Evolutionary conservation across 225 moss, liverwort and hornwort genomes (phyloP).

Genomic region (Climacium dendroides): DNA sequence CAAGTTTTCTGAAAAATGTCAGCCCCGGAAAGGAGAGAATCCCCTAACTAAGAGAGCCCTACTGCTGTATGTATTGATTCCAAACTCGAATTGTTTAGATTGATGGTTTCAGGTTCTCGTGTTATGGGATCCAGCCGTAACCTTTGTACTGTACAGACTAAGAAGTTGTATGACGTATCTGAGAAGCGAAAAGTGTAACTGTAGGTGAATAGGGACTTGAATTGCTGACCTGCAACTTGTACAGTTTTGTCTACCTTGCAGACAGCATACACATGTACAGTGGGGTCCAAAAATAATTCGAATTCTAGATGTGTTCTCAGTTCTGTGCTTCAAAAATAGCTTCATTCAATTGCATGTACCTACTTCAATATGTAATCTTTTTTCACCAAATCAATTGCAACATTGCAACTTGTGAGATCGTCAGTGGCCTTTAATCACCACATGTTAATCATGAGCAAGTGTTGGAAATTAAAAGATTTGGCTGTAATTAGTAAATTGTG

Average conservation of each 20-base stretch:
- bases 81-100: not conserved
- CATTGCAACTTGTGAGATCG: too few species aligned
- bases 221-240: constrained; percentile 1
- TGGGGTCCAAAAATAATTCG: too few species aligned
- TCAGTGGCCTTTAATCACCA: too few species aligned
- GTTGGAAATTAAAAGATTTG: too few species aligned
- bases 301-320: too few species aligned
- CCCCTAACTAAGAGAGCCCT: not conserved
- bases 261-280: not conserved
- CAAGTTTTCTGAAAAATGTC: constrained; percentile 32
- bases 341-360: too few species aligned
- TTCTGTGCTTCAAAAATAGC: too few species aligned
- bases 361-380: too few species aligned
- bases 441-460: too few species aligned
- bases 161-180: not conserved
- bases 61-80: not conserved
- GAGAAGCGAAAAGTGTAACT: not conserved
- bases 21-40: constrained; percentile 38
- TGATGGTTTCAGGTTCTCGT: constrained; percentile 1
- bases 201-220: not conserved
- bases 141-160: not conserved
- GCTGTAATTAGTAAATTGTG: too few species aligned
- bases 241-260: not conserved
- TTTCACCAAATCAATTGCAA: too few species aligned
- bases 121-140: not conserved